phyloP scores from a whole-genome alignment of 768 basidiomycete genomes.

The Leucosporidium creatinivorum region DNA sequence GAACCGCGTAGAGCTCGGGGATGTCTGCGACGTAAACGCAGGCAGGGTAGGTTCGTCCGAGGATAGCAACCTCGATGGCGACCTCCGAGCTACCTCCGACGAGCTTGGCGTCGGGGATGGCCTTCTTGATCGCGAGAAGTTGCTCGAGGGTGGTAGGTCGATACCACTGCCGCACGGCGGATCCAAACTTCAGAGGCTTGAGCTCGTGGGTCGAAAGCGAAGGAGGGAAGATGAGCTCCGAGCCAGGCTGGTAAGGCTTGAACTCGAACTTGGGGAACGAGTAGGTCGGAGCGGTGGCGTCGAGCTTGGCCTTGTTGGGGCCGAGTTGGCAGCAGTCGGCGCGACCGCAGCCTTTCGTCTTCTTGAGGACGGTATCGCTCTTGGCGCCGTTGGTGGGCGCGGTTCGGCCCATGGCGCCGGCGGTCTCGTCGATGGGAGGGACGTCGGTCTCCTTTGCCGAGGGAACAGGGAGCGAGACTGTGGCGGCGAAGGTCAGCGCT shows the following conservation, averaged over 20 bases:
- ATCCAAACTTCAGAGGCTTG: constrained; percentile 23
- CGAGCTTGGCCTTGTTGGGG: not conserved
- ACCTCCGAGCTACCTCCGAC: constrained; percentile 35
- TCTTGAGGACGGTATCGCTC: constrained; percentile 4
- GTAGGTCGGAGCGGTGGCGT: constrained; percentile 13
- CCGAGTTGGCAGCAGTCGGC: constrained; percentile 35
- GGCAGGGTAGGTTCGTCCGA: constrained; percentile 29
- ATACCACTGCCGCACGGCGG: constrained; percentile 26
- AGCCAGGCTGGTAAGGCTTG: constrained; percentile 35
- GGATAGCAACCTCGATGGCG: constrained; percentile 36
- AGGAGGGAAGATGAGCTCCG: constrained; percentile 37
- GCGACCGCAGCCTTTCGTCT: constrained; percentile 33
- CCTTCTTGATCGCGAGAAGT: constrained; percentile 29
- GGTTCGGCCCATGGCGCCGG: constrained; percentile 8
- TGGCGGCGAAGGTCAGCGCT: not conserved
- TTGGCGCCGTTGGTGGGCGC: constrained; percentile 7
- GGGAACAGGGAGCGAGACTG: constrained; percentile 15
- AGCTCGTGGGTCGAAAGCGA: constrained; percentile 23
- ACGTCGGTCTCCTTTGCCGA: constrained; percentile 1
- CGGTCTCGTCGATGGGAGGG: constrained; percentile 13
- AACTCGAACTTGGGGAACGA: constrained; percentile 34
- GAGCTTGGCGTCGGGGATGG: constrained; percentile 32
- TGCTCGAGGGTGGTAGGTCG: constrained; percentile 33
- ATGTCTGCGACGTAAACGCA: constrained; percentile 34
- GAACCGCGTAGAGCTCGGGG: constrained; percentile 13